phyloP scores from a whole-genome alignment of 805 yeast genomes.

The Saccharomyces kudriavzevii region DNA sequence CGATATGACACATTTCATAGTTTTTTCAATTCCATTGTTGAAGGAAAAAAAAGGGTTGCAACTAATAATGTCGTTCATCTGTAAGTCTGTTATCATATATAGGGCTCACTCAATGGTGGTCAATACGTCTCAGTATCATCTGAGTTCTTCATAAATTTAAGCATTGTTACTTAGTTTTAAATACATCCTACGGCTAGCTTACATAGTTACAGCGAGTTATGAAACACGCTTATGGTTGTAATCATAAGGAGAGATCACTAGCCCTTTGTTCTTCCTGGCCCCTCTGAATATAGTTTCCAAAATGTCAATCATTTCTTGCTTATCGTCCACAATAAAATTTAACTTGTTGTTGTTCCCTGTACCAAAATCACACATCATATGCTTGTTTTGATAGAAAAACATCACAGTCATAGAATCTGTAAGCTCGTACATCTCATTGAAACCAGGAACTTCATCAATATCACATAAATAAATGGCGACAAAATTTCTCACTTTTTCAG shows the following conservation, averaged over 20 bases:
- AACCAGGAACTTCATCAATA: conserved; percentile 81
- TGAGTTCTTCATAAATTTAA: not conserved
- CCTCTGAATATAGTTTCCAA: conserved; percentile 85
- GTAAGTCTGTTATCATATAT: not conserved
- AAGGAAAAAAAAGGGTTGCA: not conserved
- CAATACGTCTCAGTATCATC: not conserved
- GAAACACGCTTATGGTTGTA: conserved; percentile 36
- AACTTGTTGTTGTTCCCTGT: conserved; percentile 95
- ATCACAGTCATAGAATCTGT: conserved; percentile 86
- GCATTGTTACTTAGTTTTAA: not conserved
- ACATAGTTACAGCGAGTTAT: not conserved
- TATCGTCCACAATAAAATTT: conserved; percentile 68
- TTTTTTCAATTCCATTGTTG: not conserved
- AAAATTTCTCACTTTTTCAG: conserved; percentile 79
- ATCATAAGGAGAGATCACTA: conserved; percentile 77
- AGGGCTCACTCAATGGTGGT: not conserved
- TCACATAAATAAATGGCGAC: conserved; percentile 86
- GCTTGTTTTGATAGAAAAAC: conserved; percentile 89
- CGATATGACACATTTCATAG: not conserved
- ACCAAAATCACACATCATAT: conserved; percentile 98
- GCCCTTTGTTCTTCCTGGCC: conserved; percentile 85
- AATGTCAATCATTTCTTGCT: conserved; percentile 86
- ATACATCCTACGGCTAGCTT: not conserved
- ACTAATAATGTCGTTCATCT: not conserved
- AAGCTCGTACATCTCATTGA: conserved; percentile 45